Evolutionary conservation across 306 rosid genomes (phyloP).

Genomic region (Adenanthera pavonina): DNA sequence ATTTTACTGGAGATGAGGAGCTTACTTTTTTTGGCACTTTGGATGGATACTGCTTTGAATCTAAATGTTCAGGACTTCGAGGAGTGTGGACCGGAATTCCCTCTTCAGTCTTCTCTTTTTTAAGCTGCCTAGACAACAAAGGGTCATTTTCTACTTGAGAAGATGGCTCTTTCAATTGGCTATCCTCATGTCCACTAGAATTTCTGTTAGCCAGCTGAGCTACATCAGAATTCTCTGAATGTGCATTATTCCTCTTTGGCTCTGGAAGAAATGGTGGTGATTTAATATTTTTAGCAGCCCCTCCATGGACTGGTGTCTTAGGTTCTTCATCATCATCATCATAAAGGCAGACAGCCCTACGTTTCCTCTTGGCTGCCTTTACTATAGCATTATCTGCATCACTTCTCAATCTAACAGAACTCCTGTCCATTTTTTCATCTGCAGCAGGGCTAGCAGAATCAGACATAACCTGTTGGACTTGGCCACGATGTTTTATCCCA

Average conservation of each 20-base stretch:
- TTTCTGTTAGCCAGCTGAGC: constrained; percentile 47
- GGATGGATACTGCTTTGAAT: constrained; percentile 51
- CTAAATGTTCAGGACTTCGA: constrained; percentile 59
- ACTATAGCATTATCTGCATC: constrained; percentile 50
- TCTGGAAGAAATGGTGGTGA: constrained; percentile 55
- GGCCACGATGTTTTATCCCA: constrained; percentile 54
- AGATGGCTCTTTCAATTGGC: constrained; percentile 54
- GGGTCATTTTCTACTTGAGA: constrained; percentile 47
- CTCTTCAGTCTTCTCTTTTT: constrained; percentile 54
- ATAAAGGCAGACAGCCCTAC: constrained; percentile 85
- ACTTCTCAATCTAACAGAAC: constrained; percentile 44
- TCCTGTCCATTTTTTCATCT: constrained; percentile 56
- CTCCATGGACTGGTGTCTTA: constrained; percentile 95
- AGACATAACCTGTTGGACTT: constrained; percentile 57
- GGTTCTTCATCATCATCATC: constrained; percentile 76
- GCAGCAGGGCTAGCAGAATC: constrained; percentile 55
- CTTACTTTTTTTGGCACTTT: constrained; percentile 61
- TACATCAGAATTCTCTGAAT: constrained; percentile 46
- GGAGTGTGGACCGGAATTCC: constrained; percentile 36
- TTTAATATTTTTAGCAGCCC: constrained; percentile 62
- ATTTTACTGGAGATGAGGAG: constrained; percentile 66
- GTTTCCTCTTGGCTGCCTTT: constrained; percentile 57
- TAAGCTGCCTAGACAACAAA: constrained; percentile 48
- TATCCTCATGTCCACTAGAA: constrained; percentile 52
- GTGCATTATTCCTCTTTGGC: constrained; percentile 54